Base-by-base conservation (phyloP, 805 yeast genomes). In the Spathaspora sp. region DNA sequence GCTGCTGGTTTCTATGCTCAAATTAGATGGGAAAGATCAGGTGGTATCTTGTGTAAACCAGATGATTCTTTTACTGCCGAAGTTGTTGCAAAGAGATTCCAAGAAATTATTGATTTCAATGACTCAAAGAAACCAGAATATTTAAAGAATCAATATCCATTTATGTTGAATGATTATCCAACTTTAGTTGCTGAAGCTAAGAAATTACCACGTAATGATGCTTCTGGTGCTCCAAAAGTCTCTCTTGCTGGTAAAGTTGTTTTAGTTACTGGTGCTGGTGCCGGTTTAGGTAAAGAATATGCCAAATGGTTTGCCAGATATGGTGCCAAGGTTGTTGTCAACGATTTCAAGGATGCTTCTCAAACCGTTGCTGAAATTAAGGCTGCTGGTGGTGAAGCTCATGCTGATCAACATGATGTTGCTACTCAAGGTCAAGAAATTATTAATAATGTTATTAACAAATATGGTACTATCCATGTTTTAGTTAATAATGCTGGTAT, bases 401-500 rank as follows among this genome's bases (percentile, higher is more conserved):
- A 89, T 50, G 89, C 86, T 39, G 96, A 91, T 63, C 80, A 78
- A 60, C 89, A 88, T 70, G 90, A 89, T 67, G 96, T 90, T 50
- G 88, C 86, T 53, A 73, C 77, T 1, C 85, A 90, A 54, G 85
- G 96, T 44, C 82, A 82, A 48, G 80, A 80, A 32, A 88, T 93
- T 58, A 81, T 93, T 53, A 78, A 88, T 67, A 83, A 87, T 42
- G 97, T 96, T 16, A 54, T 91, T 50, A 80, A 80, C 57, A 76
- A 77, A 52, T 93, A 82, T 71, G 97, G 97, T 35, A 79, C 87
- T 44, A 85, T 93, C 52, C 97, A 93, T 70, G 80, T 89, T 7
- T 78, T 93, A 57, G 78, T 93, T 55, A 93, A 93, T 74, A 93
- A 93, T 66, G 99, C 99, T 14, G 99, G 99, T 54, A 89, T 93